A percentile compares a stretch with the other conserved stretches of the same genome.
These are phyloP conservation scores for Podospora conica DNA, from an alignment of 495 filamentous ascomycete species.

Conservation along the genomic window DNA sequence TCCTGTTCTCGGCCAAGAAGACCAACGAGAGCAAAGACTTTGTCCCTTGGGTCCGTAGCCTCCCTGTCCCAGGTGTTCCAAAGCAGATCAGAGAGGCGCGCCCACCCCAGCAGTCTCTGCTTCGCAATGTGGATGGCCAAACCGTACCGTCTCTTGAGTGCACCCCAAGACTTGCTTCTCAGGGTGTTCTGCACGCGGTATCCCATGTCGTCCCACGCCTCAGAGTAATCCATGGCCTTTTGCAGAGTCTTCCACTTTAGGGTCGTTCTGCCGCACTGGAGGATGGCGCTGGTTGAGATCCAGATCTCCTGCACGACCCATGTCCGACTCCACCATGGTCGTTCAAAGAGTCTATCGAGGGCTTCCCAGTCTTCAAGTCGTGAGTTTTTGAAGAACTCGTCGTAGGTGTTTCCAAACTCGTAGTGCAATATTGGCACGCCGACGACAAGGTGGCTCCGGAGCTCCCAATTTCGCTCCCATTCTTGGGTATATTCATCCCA, in stretches of 20 bases:
- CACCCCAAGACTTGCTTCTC: neutral
- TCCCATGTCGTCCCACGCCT: neutral
- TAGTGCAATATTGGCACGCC: neutral
- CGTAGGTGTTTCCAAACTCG: neutral
- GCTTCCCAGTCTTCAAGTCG: neutral
- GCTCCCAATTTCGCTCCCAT: neutral
- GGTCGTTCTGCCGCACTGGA: neutral
- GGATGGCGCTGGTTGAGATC: neutral
- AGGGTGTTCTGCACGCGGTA: neutral
- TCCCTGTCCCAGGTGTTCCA: constrained; percentile 1
- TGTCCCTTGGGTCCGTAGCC: neutral
- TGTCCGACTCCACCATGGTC: neutral
- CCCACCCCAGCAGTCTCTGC: neutral
- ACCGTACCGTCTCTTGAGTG: neutral
- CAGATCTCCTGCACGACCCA: neutral
- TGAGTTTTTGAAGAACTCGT: neutral
- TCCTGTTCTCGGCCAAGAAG: neutral
- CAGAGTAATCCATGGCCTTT: neutral
- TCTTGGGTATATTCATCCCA: neutral
- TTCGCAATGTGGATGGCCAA: constrained; percentile 1
- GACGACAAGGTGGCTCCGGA: neutral
- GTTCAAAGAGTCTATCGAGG: neutral
- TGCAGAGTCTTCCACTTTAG: neutral
- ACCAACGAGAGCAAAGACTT: neutral
- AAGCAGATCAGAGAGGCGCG: neutral